A percentile compares a stretch with the other conserved stretches of the same genome.
These are phyloP conservation scores for Sistotremastrum niveocremeum DNA, from an alignment of 768 basidiomycete genomes.

Conservation along the genomic window DNA sequence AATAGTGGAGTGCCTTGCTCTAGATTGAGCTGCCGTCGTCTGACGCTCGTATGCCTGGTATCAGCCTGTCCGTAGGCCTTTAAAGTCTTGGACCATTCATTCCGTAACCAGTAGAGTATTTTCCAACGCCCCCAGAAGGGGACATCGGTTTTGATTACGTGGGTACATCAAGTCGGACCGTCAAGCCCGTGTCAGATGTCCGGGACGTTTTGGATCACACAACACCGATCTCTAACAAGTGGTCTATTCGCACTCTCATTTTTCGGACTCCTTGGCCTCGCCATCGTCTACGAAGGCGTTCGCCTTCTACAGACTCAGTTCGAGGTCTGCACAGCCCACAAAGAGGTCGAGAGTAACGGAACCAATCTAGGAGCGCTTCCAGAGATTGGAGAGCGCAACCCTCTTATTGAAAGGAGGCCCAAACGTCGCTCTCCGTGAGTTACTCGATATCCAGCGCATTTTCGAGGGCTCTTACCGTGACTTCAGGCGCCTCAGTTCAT, in stretches of 20 bases:
- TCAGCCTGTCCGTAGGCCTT: too few species aligned
- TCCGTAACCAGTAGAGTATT: too few species aligned
- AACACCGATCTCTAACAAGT: too few species aligned
- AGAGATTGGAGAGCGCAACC: conserved; percentile 29
- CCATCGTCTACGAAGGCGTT: conserved; percentile 71
- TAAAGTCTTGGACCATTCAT: too few species aligned
- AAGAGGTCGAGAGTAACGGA: conserved; percentile 34
- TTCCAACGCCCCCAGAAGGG: too few species aligned
- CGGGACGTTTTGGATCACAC: too few species aligned
- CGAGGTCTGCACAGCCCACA: conserved; percentile 43
- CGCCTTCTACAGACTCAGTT: conserved; percentile 46
- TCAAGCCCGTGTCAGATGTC: too few species aligned
- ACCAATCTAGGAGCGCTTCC: background rate
- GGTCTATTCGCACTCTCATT: conserved; percentile 50
- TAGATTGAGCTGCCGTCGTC: too few species aligned
- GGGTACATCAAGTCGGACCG: too few species aligned
- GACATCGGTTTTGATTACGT: too few species aligned
- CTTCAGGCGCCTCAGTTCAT: conserved; percentile 5
- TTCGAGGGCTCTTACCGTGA: background rate
- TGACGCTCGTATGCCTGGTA: too few species aligned
- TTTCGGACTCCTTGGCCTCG: conserved; percentile 47
- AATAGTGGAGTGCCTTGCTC: too few species aligned
- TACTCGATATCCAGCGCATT: background rate
- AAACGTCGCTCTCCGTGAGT: conserved; percentile 1
- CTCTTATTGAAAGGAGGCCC: conserved; percentile 7